Base-by-base conservation (phyloP, 1,284 basidiomycete species). In the Cutaneotrichosporon arboriforme region DNA sequence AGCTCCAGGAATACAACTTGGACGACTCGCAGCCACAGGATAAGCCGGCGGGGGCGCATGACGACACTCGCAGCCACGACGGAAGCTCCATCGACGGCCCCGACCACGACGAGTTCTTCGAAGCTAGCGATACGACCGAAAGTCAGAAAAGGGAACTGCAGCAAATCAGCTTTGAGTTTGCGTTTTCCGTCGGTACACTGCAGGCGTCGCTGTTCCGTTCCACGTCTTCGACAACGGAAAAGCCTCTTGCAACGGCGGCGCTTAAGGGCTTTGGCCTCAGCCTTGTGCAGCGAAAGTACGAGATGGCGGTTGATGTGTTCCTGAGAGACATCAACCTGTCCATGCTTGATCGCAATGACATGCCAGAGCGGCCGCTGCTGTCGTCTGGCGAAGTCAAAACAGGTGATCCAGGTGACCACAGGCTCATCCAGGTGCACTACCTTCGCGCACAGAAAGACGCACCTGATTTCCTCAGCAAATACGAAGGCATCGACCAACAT, bases 121-220 rank as follows among this genome's bases (percentile, higher is more conserved):
- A 91, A 62, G 86, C 84, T 2, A 79, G 81, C 20, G 83, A 83
- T 44, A 77, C 78, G 22, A 76, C 78, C 8, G 80, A 83, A 12
- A 42, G 13, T 17, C 37, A 46, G n/a, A 43, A 35, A 37, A 48
- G 63, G 64, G 84, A 85, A 58, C 71, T 88, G 37, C 84, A 83
- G 61, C 96, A 97, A 68, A 86, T 87, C 65, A 81, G 82, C 1
- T 90, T 98, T 62, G 89, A 97, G 74, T 79, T 98, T 59, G 80
- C 86, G 46, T 97, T 99, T 75, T 79, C 84, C 35, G 97, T 98
- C 36, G 90, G 92, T 53, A 83, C 83, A 50, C 79, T 99, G n/a
- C 81, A 87, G 50, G 90, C 87, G 0, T 84, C 86, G 4, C 79
- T 98, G 49, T 91, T 82, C 66, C 89, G 88, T 59, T 75, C 74